Base-by-base conservation (phyloP, 768 basidiomycete genomes). In the Boletus rufocinnamomeus region DNA sequence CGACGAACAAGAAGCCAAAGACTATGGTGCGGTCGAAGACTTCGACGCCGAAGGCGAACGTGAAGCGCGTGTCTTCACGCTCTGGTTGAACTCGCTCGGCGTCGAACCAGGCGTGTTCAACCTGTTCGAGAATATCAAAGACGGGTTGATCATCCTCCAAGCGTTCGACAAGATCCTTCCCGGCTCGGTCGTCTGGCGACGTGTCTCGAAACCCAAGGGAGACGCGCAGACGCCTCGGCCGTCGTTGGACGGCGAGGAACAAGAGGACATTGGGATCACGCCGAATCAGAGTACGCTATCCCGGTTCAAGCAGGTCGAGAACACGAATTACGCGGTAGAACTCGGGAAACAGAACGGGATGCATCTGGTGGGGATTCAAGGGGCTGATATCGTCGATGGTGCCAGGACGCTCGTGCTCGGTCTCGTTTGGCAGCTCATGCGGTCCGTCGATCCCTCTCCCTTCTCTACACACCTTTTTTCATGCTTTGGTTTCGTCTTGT, bases 41-140 rank as follows among this genome's bases (percentile, higher is more conserved):
- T 99, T 99, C 66, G 97, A 99, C 61, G 97, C 96, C 1, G 97
- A 99, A 73, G 97, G 97, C 59, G 97, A 99, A 73, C 87, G 97
- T 48, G 97, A 98, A 74, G 97, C 97, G 6, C 87, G 96, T 38
- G 97, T 95, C 32, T 99, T 99, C 72, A 99, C 91, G 0, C 84
- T 99, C 21, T 99, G 97, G 97, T 81, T 99, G 60, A 99, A 99
- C 79, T 95, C 93, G 14, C 83, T 99, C 51, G 93, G 92, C 61
- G 97, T 98, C 58, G 95, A 99, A 54, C 97, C 97, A 0, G 89
- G 87, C 46, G 95, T 99, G 17, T 94, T 91, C 81, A 95, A 98
- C 77, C 76, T 99, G 60, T 98, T 98, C 70, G 93, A 98, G 79
- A 91, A 98, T 71, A 75, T 99, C 70, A 91, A 89, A 71, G 95